Conservation (phyloP, 164 flowering plant species). For the Berberis vulgaris region DNA sequence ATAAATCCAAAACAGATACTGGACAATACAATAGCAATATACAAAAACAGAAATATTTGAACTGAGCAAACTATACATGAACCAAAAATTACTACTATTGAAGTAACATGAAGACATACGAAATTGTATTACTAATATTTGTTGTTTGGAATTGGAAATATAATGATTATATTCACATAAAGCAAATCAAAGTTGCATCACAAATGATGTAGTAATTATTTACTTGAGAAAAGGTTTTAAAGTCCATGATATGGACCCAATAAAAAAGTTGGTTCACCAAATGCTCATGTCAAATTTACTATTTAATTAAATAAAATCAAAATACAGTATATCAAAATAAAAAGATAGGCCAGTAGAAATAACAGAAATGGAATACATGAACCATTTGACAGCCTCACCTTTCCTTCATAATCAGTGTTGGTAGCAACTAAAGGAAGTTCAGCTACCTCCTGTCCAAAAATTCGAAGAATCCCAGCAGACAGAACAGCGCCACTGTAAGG, state of each 20-base stretch:
- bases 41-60: not conserved
- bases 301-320: too few relatives aligned
- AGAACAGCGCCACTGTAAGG: conserved; percentile 71
- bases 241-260: too few relatives aligned
- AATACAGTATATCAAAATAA: not conserved
- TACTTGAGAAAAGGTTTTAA: too few relatives aligned
- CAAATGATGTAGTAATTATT: too few relatives aligned
- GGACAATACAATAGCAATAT: not conserved
- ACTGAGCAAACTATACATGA: not conserved
- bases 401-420: conserved; percentile 48
- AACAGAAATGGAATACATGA: not conserved
- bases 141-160: too few relatives aligned
- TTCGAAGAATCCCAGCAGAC: conserved; percentile 67
- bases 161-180: too few relatives aligned
- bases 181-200: too few relatives aligned
- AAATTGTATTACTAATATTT: too few relatives aligned
- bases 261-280: too few relatives aligned
- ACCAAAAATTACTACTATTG: not conserved
- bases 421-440: conserved; percentile 95
- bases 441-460: conserved; percentile 77
- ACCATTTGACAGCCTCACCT: conserved; percentile 36
- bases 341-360: not conserved
- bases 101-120: too few relatives aligned
- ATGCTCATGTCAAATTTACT: too few relatives aligned
- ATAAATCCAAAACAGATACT: not conserved